phyloP scores from a whole-genome alignment of 257 asterid genomes.

The Fraxinus cuspidata region DNA sequence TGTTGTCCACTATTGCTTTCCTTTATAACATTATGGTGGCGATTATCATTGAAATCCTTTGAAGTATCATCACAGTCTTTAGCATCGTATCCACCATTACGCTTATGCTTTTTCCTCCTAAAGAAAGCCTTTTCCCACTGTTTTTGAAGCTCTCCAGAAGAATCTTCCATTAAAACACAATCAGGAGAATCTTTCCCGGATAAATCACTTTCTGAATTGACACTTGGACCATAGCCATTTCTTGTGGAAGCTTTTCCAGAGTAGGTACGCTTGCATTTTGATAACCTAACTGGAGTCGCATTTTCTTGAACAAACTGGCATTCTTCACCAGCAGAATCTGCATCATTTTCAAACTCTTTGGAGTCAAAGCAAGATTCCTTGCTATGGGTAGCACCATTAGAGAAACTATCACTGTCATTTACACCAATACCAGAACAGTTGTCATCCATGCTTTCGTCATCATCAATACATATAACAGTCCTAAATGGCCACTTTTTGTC shows the following conservation, averaged over 20 bases:
- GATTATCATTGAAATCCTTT: slow-evolving; percentile 20
- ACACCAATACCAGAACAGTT: slow-evolving; percentile 27
- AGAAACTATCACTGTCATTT: slow-evolving; percentile 23
- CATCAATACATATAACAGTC: slow-evolving; percentile 68
- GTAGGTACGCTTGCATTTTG: slow-evolving; percentile 90
- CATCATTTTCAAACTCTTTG: slow-evolving; percentile 28
- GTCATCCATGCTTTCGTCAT: slow-evolving; percentile 56
- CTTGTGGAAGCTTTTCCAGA: slow-evolving; percentile 57
- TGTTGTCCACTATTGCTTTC: slow-evolving; percentile 26
- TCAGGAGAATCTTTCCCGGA: slow-evolving; percentile 57
- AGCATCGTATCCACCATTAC: slow-evolving; percentile 37
- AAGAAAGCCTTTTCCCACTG: slow-evolving; percentile 80
- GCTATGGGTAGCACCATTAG: slow-evolving; percentile 49
- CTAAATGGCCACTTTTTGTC: slow-evolving; percentile 24
- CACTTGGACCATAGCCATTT: slow-evolving; percentile 50
- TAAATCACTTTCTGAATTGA: slow-evolving; percentile 47
- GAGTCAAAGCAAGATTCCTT: slow-evolving; percentile 31
- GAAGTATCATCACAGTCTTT: slow-evolving; percentile 36
- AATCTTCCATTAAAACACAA: slow-evolving; percentile 70
- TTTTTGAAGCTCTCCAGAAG: slow-evolving; percentile 61
- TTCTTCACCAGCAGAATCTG: slow-evolving; percentile 38
- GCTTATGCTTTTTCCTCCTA: slow-evolving; percentile 48
- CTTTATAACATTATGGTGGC: slow-evolving; percentile 26
- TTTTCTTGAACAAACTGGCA: slow-evolving; percentile 50
- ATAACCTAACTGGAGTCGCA: slow-evolving; percentile 65